Percentiles rank a stretch among this genome's conserved stretches.
Evolutionary conservation across 176 grass and related monocot genomes (phyloP).

Genomic region (Aegilops speltoides): DNA sequence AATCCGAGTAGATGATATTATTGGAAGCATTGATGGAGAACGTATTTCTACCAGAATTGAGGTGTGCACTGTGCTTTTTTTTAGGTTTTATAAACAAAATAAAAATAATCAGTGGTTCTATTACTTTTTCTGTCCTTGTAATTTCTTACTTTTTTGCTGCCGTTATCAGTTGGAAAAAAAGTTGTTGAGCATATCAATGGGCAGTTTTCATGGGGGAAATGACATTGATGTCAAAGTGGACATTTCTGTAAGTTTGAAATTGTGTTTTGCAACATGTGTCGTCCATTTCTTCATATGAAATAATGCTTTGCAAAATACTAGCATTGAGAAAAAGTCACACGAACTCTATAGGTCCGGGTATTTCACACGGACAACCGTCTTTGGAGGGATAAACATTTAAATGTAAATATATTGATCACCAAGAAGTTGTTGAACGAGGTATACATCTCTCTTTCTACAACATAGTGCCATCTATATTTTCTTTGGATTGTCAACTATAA

Average conservation of each 20-base stretch:
- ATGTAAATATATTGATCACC: neutral
- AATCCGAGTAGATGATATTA: neutral
- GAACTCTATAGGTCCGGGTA: neutral
- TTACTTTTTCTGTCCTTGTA: neutral
- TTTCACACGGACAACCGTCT: neutral
- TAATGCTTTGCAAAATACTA: neutral
- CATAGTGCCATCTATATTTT: neutral
- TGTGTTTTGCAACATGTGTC: too few species aligned
- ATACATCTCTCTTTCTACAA: neutral
- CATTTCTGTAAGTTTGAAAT: neutral
- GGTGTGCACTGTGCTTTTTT: neutral
- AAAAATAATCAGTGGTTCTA: neutral
- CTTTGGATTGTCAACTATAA: too few species aligned
- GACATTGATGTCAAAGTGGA: neutral
- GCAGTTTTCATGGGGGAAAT: neutral
- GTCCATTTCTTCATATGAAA: too few species aligned
- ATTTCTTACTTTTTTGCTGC: neutral
- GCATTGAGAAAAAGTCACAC: too few species aligned
- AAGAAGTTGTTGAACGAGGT: neutral
- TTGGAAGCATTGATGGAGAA: neutral
- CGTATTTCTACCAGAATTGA: too few species aligned
- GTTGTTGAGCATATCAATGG: neutral
- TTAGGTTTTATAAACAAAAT: too few species aligned
- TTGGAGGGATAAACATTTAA: neutral
- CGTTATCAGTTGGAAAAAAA: neutral